phyloP scores from a whole-genome alignment of 148 eudicot genomes.

The Camellia lanceoleosa region DNA sequence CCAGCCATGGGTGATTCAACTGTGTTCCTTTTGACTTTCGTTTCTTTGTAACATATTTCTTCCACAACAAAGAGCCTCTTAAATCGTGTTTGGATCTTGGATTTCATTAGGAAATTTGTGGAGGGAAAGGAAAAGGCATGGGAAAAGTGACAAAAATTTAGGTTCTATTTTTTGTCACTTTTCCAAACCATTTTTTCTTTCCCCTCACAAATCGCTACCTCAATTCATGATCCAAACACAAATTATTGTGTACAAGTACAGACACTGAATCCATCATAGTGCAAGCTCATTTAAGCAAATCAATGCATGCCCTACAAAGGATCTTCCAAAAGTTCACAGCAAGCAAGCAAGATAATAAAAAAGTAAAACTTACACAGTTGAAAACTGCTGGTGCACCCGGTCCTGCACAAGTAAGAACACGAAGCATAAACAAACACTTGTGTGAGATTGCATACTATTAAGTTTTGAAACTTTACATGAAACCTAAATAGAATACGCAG shows the following conservation, averaged over 20 bases:
- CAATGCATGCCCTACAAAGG: neutral
- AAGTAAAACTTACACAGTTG: constrained; percentile 62
- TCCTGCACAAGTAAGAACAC: constrained; percentile 46
- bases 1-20: neutral
- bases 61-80: neutral
- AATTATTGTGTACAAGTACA: neutral
- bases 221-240: too few relatives aligned
- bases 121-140: too few relatives aligned
- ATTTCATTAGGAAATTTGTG: too few relatives aligned
- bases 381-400: constrained; percentile 83
- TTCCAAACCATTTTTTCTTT: too few relatives aligned
- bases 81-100: too few relatives aligned
- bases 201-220: too few relatives aligned
- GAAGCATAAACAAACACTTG: neutral
- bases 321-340: constrained; percentile 4
- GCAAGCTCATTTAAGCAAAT: neutral
- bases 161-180: too few relatives aligned
- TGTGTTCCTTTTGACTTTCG: neutral
- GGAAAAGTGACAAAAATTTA: too few relatives aligned
- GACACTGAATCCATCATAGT: neutral
- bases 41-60: neutral
- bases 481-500: neutral
- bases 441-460: neutral
- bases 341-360: neutral
- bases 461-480: neutral